Percentiles rank a stretch among this genome's conserved stretches.
phyloP scores from a whole-genome alignment of 495 filamentous ascomycete species.

The Talaromyces stipitatus region DNA sequence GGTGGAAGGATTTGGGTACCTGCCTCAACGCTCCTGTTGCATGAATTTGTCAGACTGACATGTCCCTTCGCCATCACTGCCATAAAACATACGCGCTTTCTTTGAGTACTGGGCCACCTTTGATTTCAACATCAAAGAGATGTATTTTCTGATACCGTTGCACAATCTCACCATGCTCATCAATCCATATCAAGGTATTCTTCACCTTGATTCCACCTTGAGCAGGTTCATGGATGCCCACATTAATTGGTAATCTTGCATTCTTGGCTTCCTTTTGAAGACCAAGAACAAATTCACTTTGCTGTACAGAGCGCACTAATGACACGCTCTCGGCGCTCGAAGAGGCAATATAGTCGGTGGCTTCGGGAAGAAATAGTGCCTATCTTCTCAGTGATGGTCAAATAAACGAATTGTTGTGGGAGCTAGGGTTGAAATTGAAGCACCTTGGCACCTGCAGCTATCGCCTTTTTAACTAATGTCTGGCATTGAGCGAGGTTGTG shows the following conservation, averaged over 20 bases:
- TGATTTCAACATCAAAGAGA: constrained; percentile 66
- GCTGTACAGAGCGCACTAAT: constrained; percentile 51
- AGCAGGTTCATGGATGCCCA: constrained; percentile 79
- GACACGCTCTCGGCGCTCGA: constrained; percentile 57
- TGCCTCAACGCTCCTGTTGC: constrained; percentile 47
- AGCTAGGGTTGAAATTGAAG: background rate
- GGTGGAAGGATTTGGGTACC: constrained; percentile 55
- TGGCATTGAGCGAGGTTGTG: constrained; percentile 74
- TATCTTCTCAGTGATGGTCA: constrained; percentile 18
- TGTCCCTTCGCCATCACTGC: background rate
- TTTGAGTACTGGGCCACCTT: constrained; percentile 51
- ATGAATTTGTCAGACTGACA: background rate
- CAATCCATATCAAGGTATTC: constrained; percentile 65
- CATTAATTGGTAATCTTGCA: constrained; percentile 63
- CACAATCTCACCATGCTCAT: constrained; percentile 51
- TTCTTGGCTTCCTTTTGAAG: constrained; percentile 58
- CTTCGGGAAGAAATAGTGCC: constrained; percentile 89
- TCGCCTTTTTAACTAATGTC: constrained; percentile 62
- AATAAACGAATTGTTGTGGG: background rate
- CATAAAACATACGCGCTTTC: constrained; percentile 45
- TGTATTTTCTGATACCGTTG: constrained; percentile 72
- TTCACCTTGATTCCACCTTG: constrained; percentile 46
- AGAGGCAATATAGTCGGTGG: constrained; percentile 76
- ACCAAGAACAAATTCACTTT: constrained; percentile 61
- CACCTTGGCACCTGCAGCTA: constrained; percentile 70